These are phyloP conservation scores for Alisma plantagoaquatica DNA, from an alignment of 106 monocot species.

Conservation along the genomic window DNA sequence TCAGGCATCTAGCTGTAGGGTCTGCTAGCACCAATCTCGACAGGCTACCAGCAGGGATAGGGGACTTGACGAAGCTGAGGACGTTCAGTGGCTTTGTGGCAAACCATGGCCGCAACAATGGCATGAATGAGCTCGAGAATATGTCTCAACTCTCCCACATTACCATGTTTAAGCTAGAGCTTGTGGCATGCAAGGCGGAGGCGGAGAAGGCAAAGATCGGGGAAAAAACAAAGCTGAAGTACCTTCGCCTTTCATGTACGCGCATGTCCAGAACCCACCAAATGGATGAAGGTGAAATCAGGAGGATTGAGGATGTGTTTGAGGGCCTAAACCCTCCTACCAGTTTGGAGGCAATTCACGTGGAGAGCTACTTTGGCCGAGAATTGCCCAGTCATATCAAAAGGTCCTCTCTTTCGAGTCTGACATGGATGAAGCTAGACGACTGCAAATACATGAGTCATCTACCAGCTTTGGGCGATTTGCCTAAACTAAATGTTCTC, in stretches of 20 bases:
- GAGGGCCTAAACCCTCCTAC: constrained; percentile 22
- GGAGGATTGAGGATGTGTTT: constrained; percentile 23
- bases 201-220: constrained; percentile 4
- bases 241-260: constrained; percentile 7
- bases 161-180: constrained; percentile 19
- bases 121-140: constrained; percentile 19
- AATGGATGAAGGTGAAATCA: constrained; percentile 5
- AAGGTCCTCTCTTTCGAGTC: constrained; percentile 9
- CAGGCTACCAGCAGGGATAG: constrained; percentile 21
- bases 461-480: constrained; percentile 26
- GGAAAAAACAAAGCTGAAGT: constrained; percentile 19
- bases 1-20: constrained; percentile 13
- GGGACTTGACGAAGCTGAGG: constrained; percentile 17
- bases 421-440: constrained; percentile 15
- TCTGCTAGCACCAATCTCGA: constrained; percentile 8
- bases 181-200: constrained; percentile 6
- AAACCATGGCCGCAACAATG: constrained; percentile 4
- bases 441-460: constrained; percentile 7
- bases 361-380: constrained; percentile 20
- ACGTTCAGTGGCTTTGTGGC: constrained; percentile 17
- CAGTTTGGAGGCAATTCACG: constrained; percentile 9
- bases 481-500: constrained; percentile 17
- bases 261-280: neutral
- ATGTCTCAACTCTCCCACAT: constrained; percentile 22
- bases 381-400: constrained; percentile 12